Evolutionary conservation across 1,284 basidiomycete genomes (phyloP), one percentile per base, ranked within the genome.

Genomic region (Ceratorhiza oryzae-sativae): DNA sequence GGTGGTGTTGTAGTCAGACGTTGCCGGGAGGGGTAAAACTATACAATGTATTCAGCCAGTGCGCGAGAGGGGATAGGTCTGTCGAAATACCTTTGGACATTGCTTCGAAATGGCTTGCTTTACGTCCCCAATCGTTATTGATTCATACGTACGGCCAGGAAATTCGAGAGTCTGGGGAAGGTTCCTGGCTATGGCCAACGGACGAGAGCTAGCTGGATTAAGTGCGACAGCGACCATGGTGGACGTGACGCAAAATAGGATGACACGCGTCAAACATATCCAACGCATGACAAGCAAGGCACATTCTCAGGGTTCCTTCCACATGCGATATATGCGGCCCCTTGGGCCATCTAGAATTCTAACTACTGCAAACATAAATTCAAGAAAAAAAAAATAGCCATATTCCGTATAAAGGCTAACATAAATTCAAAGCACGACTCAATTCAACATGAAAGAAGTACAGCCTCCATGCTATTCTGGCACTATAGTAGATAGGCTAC

Each of bases 191-290:
- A 87, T 73, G 2, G 82, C 81, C 27, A 83, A 81, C 68, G 75
- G 79, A 68, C 82, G 84, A 68, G 83, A 61, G 34, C 55, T 72
- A 34, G 45, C 72, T 82, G 23, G 82, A 80, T 1, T 85, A 45
- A 93, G 80, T 1, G 84, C 87, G 56, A 93, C 77, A 13, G 83
- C 79, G 68, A 88, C 86, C 90, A 91, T 92, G n/a, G 58, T 76
- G 55, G 53, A 41, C 20, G 51, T 56, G 48, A 55, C 51, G n/a
- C 51, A 30, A 5, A 55, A 32, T 32, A 55, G 18, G 27, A 34
- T 18, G 27, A 30, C 30, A 32, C 51, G 27, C 51, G 27, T 15
- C 27, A 55, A 55, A 55, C 18, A 55, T 30, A 23, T 10, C 6
- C 42, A 45, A 18, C 18, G 42, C 18, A 45, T 45, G 42, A 18